phyloP scores from a whole-genome alignment of 1,284 basidiomycete species.

The Pulveroboletus sp. region DNA sequence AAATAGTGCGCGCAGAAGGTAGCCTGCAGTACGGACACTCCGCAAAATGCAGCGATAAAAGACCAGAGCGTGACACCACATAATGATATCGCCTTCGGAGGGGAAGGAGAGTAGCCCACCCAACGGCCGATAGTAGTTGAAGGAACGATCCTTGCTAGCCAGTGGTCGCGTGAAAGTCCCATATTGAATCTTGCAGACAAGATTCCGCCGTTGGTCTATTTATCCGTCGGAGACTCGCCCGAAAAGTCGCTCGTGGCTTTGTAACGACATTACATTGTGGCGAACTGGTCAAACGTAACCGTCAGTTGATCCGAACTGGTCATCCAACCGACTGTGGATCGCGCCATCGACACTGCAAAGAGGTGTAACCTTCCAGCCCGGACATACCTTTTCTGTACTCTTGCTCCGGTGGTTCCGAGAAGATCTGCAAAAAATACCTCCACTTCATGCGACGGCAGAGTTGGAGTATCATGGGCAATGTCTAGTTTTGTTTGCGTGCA shows the following conservation, averaged over 20 bases:
- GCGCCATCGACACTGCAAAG: not conserved
- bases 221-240: not conserved
- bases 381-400: not conserved
- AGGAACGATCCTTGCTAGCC: slow-evolving; percentile 2
- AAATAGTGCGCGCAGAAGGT: slow-evolving; percentile 55
- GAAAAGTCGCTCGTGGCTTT: not conserved
- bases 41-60: slow-evolving; percentile 56
- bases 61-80: slow-evolving; percentile 33
- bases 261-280: not conserved
- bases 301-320: too few relatives aligned
- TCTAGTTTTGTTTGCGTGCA: too few relatives aligned
- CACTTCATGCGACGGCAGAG: not conserved
- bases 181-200: not conserved
- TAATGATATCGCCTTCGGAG: slow-evolving; percentile 5
- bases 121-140: slow-evolving; percentile 12
- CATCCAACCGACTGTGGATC: too few relatives aligned
- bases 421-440: not conserved
- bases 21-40: slow-evolving; percentile 57
- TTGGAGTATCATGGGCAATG: not conserved
- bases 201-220: not conserved
- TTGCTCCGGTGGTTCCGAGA: not conserved
- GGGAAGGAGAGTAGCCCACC: slow-evolving; percentile 17
- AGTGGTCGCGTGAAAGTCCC: not conserved
- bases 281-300: not conserved
- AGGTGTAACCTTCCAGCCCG: too few relatives aligned